phyloP scores from a whole-genome alignment of 805 yeast genomes.

The Lachancea waltii region DNA sequence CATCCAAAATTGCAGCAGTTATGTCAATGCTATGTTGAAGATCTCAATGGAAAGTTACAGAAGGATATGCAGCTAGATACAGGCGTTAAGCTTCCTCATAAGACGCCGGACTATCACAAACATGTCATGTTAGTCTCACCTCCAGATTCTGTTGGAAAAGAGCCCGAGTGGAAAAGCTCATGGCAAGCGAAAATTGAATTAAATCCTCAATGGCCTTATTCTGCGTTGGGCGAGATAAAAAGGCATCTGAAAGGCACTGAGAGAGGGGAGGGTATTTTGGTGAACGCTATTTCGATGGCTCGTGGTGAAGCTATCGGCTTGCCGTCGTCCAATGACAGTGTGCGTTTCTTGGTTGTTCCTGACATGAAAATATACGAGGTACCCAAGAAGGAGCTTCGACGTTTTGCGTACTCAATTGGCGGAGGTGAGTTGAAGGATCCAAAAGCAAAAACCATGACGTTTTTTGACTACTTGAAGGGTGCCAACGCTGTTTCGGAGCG shows the following conservation, averaged over 20 bases:
- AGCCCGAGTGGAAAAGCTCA: slow-evolving; percentile 14
- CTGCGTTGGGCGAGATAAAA: slow-evolving; percentile 15
- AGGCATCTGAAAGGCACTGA: slow-evolving; percentile 12
- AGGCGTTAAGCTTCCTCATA: slow-evolving; percentile 13
- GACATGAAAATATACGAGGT: slow-evolving; percentile 21
- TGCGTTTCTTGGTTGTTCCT: slow-evolving; percentile 18
- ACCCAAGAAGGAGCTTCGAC: slow-evolving; percentile 9
- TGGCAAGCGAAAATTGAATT: slow-evolving; percentile 26
- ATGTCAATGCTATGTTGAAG: slow-evolving; percentile 17
- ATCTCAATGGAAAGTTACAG: slow-evolving; percentile 13
- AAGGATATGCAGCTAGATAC: slow-evolving; percentile 12
- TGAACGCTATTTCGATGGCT: slow-evolving; percentile 16
- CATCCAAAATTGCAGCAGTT: slow-evolving; percentile 3
- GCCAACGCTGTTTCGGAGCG: slow-evolving; percentile 10
- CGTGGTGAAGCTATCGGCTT: slow-evolving; percentile 9
- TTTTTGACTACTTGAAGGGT: slow-evolving; percentile 15
- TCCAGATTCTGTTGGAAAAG: slow-evolving; percentile 8
- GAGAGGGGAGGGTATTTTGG: slow-evolving; percentile 14
- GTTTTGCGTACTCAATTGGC: slow-evolving; percentile 19
- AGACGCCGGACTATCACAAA: slow-evolving; percentile 19
- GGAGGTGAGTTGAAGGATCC: slow-evolving; percentile 10
- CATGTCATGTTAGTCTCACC: slow-evolving; percentile 23
- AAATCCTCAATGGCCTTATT: slow-evolving; percentile 21
- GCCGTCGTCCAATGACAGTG: slow-evolving; percentile 4
- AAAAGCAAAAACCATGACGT: slow-evolving; percentile 7